Conservation (phyloP, 495 filamentous ascomycete species). For the Penicillium silybi region DNA sequence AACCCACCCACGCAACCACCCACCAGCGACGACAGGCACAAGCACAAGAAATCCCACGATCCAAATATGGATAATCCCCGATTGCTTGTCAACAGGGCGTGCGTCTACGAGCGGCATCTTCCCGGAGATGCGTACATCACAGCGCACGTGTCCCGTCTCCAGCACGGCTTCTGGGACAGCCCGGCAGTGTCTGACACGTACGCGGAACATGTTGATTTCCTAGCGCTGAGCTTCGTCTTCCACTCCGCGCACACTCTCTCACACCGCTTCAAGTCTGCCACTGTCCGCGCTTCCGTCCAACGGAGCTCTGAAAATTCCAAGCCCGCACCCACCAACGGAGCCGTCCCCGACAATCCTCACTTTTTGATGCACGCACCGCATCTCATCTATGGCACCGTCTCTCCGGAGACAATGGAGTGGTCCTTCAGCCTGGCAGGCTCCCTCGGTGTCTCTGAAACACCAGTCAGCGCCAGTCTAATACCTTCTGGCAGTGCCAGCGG, state of each 20-base stretch:
- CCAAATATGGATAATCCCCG: constrained; percentile 42
- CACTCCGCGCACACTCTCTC: constrained; percentile 38
- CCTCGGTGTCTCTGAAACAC: constrained; percentile 43
- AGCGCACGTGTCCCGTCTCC: constrained; percentile 47
- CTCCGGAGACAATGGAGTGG: constrained; percentile 50
- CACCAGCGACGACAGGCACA: not conserved
- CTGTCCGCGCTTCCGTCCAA: constrained; percentile 37
- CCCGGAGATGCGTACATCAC: constrained; percentile 50
- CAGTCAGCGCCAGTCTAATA: constrained; percentile 41
- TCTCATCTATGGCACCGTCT: constrained; percentile 49
- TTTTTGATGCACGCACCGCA: constrained; percentile 53
- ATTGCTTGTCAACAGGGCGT: constrained; percentile 41
- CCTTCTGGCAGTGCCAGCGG: constrained; percentile 38
- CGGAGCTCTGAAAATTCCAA: constrained; percentile 9
- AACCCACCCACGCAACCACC: not conserved
- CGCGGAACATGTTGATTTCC: constrained; percentile 47
- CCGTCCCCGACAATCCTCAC: constrained; percentile 27
- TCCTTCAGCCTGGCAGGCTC: constrained; percentile 48
- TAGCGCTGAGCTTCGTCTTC: constrained; percentile 49
- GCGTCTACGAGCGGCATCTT: constrained; percentile 49
- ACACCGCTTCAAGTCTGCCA: constrained; percentile 49
- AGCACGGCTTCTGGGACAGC: constrained; percentile 48
- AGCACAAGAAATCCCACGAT: constrained; percentile 17
- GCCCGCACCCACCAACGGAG: constrained; percentile 1
- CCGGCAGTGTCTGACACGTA: constrained; percentile 36